These are phyloP conservation scores for Effrenium voratum DNA, from an alignment of 73 alveolate genomes.

Conservation along the genomic window DNA sequence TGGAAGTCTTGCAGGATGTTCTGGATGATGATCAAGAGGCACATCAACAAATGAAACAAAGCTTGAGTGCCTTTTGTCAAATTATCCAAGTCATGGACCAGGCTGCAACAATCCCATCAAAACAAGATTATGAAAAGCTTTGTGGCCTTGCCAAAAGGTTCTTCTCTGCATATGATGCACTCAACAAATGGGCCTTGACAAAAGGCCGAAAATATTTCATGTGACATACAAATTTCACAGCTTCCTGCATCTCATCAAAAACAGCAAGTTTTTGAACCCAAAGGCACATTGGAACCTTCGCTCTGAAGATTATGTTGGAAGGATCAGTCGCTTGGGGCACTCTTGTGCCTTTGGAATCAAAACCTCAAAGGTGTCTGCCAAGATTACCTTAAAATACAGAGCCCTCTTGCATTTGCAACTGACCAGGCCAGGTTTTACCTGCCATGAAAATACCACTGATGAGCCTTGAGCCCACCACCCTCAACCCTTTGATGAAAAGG, in stretches of 20 bases:
- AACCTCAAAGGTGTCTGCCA: neutral
- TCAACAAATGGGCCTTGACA: slow-evolving; percentile 7
- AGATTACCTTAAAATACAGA: neutral
- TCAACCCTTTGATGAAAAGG: too few species aligned
- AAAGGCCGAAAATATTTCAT: neutral
- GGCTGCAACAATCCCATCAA: neutral
- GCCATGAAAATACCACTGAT: too few species aligned
- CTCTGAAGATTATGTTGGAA: slow-evolving; percentile 6
- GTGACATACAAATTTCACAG: neutral
- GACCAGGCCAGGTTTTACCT: slow-evolving; percentile 34
- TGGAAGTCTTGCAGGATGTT: neutral
- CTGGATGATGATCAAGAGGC: neutral
- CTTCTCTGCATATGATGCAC: neutral
- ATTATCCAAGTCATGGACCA: neutral
- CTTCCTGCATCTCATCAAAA: neutral
- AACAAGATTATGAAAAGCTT: neutral
- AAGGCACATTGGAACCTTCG: neutral
- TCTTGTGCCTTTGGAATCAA: neutral
- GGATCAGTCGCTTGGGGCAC: neutral
- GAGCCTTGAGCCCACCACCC: too few species aligned
- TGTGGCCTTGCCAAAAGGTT: slow-evolving; percentile 17
- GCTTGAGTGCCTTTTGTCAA: neutral
- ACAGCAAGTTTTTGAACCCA: neutral
- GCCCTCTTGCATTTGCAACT: slow-evolving; percentile 1
- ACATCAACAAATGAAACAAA: neutral